Percentiles rank a stretch among this genome's conserved stretches.
phyloP scores from a whole-genome alignment of 2,329 filamentous ascomycete species.

The Sclerotinia subarctica region DNA sequence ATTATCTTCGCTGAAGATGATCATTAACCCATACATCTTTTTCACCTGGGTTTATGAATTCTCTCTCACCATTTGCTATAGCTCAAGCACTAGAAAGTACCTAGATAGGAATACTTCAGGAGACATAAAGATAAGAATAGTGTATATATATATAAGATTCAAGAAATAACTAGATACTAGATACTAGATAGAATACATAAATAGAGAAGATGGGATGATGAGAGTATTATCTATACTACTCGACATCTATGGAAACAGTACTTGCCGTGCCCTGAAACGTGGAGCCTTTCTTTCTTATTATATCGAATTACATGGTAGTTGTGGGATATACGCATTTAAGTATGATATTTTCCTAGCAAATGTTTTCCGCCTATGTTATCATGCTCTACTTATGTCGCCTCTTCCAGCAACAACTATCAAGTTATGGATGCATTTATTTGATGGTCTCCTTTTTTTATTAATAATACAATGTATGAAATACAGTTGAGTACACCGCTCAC shows the following conservation, averaged over 20 bases:
- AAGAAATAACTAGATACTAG: background rate
- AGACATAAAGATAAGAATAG: no score
- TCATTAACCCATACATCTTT: background rate
- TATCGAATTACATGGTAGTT: background rate
- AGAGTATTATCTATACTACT: background rate
- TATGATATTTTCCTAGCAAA: background rate
- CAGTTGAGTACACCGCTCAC: background rate
- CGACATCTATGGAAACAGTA: background rate
- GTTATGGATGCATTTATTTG: background rate
- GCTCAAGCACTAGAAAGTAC: no score
- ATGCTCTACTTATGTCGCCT: background rate
- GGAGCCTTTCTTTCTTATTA: background rate
- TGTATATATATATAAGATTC: no score
- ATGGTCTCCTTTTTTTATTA: background rate
- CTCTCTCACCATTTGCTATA: no score
- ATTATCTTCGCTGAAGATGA: background rate
- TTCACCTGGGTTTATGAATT: no score
- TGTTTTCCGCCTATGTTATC: background rate
- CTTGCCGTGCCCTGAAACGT: background rate
- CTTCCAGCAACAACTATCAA: background rate
- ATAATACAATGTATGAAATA: background rate
- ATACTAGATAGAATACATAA: background rate
- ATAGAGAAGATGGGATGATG: background rate
- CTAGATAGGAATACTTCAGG: no score
- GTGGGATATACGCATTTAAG: background rate